Evolutionary conservation across 148 eudicot genomes (phyloP).

Genomic region (Selenicereus undatus): DNA sequence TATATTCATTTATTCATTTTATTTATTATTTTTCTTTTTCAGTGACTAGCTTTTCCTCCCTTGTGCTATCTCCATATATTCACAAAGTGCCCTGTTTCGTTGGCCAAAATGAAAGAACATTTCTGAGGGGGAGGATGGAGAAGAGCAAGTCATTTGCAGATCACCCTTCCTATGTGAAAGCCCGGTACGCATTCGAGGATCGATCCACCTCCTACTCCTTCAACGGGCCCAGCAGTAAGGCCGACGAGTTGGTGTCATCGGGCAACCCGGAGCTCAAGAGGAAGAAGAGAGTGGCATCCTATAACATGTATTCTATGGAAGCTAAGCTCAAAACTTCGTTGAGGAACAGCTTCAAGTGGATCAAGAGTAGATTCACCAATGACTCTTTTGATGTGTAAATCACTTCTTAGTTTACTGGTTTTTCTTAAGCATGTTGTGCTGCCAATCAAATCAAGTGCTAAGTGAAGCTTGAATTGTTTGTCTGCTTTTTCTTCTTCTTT

Average conservation of each 20-base stretch:
- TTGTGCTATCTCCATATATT: not conserved
- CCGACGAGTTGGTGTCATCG: constrained; percentile 32
- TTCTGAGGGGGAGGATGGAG: constrained; percentile 44
- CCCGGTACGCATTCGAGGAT: constrained; percentile 54
- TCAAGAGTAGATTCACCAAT: constrained; percentile 69
- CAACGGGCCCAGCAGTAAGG: constrained; percentile 59
- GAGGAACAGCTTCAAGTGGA: constrained; percentile 84
- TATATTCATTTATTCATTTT: not conserved
- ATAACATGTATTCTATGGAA: constrained; percentile 79
- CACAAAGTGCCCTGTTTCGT: not conserved
- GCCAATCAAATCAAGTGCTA: not conserved
- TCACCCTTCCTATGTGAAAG: constrained; percentile 55
- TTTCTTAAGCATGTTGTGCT: not conserved
- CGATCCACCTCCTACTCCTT: constrained; percentile 55
- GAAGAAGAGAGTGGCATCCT: constrained; percentile 79
- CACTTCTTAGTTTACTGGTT: not conserved
- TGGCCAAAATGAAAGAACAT: not conserved
- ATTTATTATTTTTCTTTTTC: not conserved
- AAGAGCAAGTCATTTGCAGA: constrained; percentile 70
- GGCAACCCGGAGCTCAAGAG: constrained; percentile 76
- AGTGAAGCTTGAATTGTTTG: not conserved
- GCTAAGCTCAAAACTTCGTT: constrained; percentile 82
- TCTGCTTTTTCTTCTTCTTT: not conserved
- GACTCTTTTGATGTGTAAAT: constrained; percentile 32
- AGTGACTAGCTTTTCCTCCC: constrained; percentile 14